Evolutionary conservation across 805 yeast species (phyloP), one percentile per base, ranked within the genome.

Genomic region (Nakazawaea wickerhamii): DNA sequence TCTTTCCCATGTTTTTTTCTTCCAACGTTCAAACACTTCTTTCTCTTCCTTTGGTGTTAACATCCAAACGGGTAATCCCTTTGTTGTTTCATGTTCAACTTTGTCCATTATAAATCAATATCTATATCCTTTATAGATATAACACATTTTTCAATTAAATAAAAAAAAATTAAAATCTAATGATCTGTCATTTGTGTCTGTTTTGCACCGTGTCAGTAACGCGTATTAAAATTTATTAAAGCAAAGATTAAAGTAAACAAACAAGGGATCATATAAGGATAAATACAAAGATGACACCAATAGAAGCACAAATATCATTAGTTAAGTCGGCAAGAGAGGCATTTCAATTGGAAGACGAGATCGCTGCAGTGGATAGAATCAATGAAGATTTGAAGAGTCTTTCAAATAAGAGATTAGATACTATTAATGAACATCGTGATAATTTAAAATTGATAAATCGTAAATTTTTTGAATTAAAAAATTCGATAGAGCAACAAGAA

Each of bases 11-110:
- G 91, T 76, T 53, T 69, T 68, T 45, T 66, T 71, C 58, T 84
- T 77, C 81, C 90, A 79, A 52, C 84, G 74, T 50, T 74, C 78
- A 53, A 84, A 77, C 27, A 83, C 79, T 45, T 78, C 74, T 60
- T 79, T 79, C 55, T 85, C 95, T 57, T 85, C 93, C 48, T 71
- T 73, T 11, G 93, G 91, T 0, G 86, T 75, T 18, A 85, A 64
- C 48, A 83, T 74, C 95, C 95, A 85, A 10, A 75, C 65, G 1
- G 95, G 95, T 21, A 84, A 63, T 7, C 65, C 65, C 2, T 58
- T 58, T 5, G 57, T 55, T 31, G 58, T 52, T 33, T 55, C 53
- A 48, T 58, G 51, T 28, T 58, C 57, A 56, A 54, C 55, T 18
- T 21, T n/a, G 10, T 34, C 27, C 20, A 13, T 18, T 32, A 17